phyloP scores from a whole-genome alignment of 78 protist species.

The Dictyostelium intermedium region DNA sequence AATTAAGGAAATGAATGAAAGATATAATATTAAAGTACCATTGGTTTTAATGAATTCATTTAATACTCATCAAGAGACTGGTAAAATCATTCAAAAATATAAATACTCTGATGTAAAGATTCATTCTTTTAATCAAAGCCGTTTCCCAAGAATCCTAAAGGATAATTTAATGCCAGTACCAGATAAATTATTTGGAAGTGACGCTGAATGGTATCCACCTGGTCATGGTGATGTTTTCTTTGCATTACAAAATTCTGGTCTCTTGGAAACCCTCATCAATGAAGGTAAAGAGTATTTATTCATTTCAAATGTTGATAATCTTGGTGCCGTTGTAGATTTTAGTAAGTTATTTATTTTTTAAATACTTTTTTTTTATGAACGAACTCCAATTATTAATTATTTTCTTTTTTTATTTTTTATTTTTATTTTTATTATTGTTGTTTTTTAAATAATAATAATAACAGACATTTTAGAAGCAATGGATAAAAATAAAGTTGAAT shows the following conservation, averaged over 20 bases:
- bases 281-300: slow-evolving; percentile 94
- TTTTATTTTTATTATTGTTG: background rate
- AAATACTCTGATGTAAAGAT: slow-evolving; percentile 62
- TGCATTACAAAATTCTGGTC: slow-evolving; percentile 80
- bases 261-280: slow-evolving; percentile 79
- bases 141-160: slow-evolving; percentile 92
- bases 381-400: background rate
- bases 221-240: slow-evolving; percentile 97
- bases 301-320: slow-evolving; percentile 98
- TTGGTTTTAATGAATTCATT: slow-evolving; percentile 98
- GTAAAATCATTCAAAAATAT: slow-evolving; percentile 82
- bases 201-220: slow-evolving; percentile 96
- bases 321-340: slow-evolving; percentile 98
- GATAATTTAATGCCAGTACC: slow-evolving; percentile 89
- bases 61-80: slow-evolving; percentile 95
- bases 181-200: slow-evolving; percentile 43
- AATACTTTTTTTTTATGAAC: background rate
- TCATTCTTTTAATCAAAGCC: slow-evolving; percentile 88
- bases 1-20: slow-evolving; percentile 79
- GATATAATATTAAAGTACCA: slow-evolving; percentile 86
- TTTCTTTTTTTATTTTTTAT: background rate
- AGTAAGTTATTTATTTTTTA: slow-evolving; percentile 1
- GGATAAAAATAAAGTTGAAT: slow-evolving; percentile 66
- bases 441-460: background rate
- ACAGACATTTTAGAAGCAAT: slow-evolving; percentile 73